These are phyloP conservation scores for Platanthera guangdongensis DNA, from an alignment of 106 monocot genomes.

Conservation along the genomic window DNA sequence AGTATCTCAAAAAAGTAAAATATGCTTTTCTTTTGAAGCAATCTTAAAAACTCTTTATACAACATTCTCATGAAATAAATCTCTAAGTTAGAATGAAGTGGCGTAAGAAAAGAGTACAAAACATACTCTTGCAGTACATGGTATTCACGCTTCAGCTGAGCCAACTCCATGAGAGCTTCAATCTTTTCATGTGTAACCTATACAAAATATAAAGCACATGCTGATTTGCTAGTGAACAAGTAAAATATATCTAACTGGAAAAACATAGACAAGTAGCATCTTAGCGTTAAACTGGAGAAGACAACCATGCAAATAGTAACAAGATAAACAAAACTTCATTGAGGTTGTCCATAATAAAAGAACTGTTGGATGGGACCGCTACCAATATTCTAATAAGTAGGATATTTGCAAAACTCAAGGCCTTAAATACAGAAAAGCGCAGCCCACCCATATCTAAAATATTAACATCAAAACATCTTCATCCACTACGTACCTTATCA, in stretches of 20 bases:
- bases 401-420: background rate
- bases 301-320: background rate
- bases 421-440: background rate
- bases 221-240: background rate
- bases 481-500: background rate
- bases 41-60: background rate
- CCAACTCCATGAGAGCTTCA: slow-evolving; percentile 59
- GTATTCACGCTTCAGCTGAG: slow-evolving; percentile 52
- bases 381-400: background rate
- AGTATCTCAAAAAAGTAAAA: background rate
- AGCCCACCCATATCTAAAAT: background rate
- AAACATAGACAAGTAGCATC: background rate
- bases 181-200: slow-evolving; percentile 81
- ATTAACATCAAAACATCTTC: background rate
- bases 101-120: background rate
- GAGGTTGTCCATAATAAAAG: background rate
- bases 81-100: background rate
- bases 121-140: slow-evolving; percentile 49
- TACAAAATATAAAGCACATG: background rate
- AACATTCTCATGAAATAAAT: background rate
- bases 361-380: background rate
- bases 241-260: background rate
- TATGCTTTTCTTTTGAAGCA: background rate
- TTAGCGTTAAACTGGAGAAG: background rate
- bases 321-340: background rate